These are phyloP conservation scores for Citrus sinensis DNA, from an alignment of 345 rosid genomes.

Conservation along the genomic window DNA sequence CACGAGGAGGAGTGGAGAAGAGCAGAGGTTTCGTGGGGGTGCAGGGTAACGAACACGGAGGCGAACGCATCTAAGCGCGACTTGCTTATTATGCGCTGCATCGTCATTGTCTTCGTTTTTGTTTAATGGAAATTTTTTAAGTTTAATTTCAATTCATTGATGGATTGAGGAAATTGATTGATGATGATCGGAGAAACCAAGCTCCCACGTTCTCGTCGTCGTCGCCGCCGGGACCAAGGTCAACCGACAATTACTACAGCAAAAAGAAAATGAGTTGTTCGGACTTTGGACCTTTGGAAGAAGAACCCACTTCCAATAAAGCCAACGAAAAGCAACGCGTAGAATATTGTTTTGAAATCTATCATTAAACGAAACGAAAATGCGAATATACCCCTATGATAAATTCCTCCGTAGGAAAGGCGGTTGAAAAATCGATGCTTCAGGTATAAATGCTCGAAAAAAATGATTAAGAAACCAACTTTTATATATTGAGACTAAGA, in stretches of 20 bases:
- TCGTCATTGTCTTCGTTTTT: background rate
- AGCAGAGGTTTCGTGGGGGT: slow-evolving; percentile 74
- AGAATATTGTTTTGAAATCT: background rate
- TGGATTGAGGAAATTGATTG: background rate
- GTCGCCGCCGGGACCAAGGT: background rate
- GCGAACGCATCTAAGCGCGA: slow-evolving; percentile 48
- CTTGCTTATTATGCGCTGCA: slow-evolving; percentile 16
- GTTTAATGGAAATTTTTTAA: background rate
- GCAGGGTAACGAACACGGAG: slow-evolving; percentile 66
- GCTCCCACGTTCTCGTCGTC: background rate
- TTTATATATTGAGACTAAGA: too few relatives aligned
- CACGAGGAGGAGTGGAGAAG: slow-evolving; percentile 73
- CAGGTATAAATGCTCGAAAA: too few relatives aligned
- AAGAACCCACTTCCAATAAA: background rate
- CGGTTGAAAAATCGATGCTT: too few relatives aligned
- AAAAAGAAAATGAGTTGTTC: too few relatives aligned
- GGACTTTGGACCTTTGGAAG: background rate
- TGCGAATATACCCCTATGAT: background rate
- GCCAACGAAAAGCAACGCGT: background rate
- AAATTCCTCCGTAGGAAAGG: too few relatives aligned
- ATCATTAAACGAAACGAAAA: background rate
- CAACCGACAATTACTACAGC: background rate
- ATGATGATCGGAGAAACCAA: background rate
- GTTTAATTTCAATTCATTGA: background rate
- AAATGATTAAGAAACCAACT: too few relatives aligned